Base-by-base conservation (phyloP, 371 early-diverging fungal species). In the Mucor plumbeus region DNA sequence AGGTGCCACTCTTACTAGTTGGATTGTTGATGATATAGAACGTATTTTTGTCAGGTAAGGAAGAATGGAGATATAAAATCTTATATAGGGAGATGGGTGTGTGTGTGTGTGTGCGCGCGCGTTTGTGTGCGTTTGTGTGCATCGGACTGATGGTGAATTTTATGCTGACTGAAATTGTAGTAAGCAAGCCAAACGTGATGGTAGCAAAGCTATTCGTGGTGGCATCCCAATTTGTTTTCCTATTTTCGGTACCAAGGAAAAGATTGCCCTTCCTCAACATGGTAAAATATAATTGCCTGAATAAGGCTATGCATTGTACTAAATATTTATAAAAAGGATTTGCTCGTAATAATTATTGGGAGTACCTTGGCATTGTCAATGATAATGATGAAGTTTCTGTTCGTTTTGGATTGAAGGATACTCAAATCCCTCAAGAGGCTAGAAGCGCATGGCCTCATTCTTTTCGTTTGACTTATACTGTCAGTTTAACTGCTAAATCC, bases 141-240 rank as follows among this genome's bases (percentile, higher is more conserved):
- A 13, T 44, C 1, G 5, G 17, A 13, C 53, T n/a, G 17, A 7
- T 8, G 6, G n/a, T 10, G 11, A 17, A 17, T 50, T 50, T 39
- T 5, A 1, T 19, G 10, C 35, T 55, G 35, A 35, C 55, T 55
- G 8, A 39, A 17, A 10, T 0, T 50, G 47, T 66, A 91, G 92
- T 68, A 72, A 83, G 60, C 80, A 90, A 63, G 91, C 94, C 6
- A 72, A 89, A 26, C 81, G 90, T 4, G 87, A 94, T 74, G 93
- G 93, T 13, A 84, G 88, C 65, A 95, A 94, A 79, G 92, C 94
- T 9, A 92, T 94, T 69, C 93, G 94, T 44, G 95, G 95, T 58
- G 93, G 94, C 67, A 90, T 87, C 65, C 92, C 92, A 8, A 72
- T 92, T 10, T 92, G 91, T n/a, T 94, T 93, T 69, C 93, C 95